Conservation (phyloP, 2,329 filamentous ascomycete genomes). For the Cytospora schulzeri region DNA sequence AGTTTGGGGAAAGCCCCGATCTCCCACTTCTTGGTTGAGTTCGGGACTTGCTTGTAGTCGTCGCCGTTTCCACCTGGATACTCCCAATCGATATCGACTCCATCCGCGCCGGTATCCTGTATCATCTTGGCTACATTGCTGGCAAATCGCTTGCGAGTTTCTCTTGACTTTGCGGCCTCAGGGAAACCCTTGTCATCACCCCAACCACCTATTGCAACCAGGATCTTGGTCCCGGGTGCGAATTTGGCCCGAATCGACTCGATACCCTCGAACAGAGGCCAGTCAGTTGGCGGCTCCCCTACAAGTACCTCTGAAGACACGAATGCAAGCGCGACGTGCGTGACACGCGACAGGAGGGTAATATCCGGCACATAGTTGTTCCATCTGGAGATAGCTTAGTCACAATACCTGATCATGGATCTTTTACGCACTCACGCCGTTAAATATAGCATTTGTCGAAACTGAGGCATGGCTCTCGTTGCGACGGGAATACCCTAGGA, state of each 20-base stretch:
- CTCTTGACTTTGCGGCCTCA: conserved; percentile 52
- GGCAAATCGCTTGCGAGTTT: conserved; percentile 60
- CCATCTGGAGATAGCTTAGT: neutral
- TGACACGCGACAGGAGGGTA: conserved; percentile 46
- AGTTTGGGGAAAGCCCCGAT: conserved; percentile 63
- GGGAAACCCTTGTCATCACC: conserved; percentile 65
- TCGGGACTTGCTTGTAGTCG: conserved; percentile 65
- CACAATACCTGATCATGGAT: neutral
- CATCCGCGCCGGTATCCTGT: conserved; percentile 63
- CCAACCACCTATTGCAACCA: conserved; percentile 78
- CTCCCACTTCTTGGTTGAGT: conserved; percentile 59
- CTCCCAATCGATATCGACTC: conserved; percentile 68
- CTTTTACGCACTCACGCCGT: neutral
- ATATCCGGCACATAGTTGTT: conserved; percentile 38
- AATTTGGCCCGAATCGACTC: conserved; percentile 51
- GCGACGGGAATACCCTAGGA: no score
- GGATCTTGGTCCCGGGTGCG: conserved; percentile 57
- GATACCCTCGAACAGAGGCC: conserved; percentile 57
- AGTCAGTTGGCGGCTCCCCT: conserved; percentile 32
- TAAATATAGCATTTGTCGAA: neutral
- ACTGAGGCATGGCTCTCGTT: neutral
- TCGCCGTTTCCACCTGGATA: conserved; percentile 64
- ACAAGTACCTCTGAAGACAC: conserved; percentile 41
- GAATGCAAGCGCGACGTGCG: conserved; percentile 62
- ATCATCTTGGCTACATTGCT: conserved; percentile 66